These are phyloP conservation scores for Knufia fluminis DNA, from an alignment of 2,329 filamentous ascomycete genomes.

Conservation along the genomic window DNA sequence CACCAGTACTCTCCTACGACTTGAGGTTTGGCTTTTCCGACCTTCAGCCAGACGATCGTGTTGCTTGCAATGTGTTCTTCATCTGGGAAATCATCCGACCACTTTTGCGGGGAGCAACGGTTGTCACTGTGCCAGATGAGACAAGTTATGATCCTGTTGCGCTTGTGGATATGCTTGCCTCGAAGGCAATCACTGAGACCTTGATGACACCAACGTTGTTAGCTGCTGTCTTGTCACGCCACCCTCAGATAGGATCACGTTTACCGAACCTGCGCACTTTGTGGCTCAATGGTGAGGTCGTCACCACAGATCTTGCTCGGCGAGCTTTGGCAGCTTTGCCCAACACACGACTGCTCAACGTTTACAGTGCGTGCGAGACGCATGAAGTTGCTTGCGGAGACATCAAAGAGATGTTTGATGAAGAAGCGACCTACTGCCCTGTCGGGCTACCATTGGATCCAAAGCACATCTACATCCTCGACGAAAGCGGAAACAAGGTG, in stretches of 20 bases:
- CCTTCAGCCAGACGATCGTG: slow-evolving; percentile 60
- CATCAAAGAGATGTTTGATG: slow-evolving; percentile 56
- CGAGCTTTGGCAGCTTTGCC: slow-evolving; percentile 60
- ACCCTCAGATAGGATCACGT: slow-evolving; percentile 54
- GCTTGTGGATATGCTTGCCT: slow-evolving; percentile 60
- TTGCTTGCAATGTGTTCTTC: slow-evolving; percentile 84
- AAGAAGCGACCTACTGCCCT: slow-evolving; percentile 59
- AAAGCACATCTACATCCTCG: slow-evolving; percentile 61
- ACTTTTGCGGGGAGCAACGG: slow-evolving; percentile 64
- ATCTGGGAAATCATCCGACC: slow-evolving; percentile 77
- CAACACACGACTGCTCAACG: slow-evolving; percentile 61
- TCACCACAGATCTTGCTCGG: slow-evolving; percentile 65
- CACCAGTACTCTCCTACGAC: slow-evolving; percentile 64
- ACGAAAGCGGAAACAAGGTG: slow-evolving; percentile 58
- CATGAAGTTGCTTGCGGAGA: slow-evolving; percentile 73
- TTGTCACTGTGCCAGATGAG: slow-evolving; percentile 65
- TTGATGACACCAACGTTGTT: slow-evolving; percentile 76
- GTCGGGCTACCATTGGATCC: slow-evolving; percentile 63
- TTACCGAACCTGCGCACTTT: slow-evolving; percentile 60
- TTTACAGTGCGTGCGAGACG: slow-evolving; percentile 75
- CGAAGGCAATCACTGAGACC: slow-evolving; percentile 64
- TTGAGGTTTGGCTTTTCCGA: slow-evolving; percentile 63
- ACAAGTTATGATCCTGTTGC: slow-evolving; percentile 67
- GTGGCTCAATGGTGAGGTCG: slow-evolving; percentile 77
- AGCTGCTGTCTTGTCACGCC: slow-evolving; percentile 61